Percentiles rank a stretch among this genome's conserved stretches.
phyloP scores from a whole-genome alignment of 2,329 filamentous ascomycete species.

The Diaporthe aspalathi region DNA sequence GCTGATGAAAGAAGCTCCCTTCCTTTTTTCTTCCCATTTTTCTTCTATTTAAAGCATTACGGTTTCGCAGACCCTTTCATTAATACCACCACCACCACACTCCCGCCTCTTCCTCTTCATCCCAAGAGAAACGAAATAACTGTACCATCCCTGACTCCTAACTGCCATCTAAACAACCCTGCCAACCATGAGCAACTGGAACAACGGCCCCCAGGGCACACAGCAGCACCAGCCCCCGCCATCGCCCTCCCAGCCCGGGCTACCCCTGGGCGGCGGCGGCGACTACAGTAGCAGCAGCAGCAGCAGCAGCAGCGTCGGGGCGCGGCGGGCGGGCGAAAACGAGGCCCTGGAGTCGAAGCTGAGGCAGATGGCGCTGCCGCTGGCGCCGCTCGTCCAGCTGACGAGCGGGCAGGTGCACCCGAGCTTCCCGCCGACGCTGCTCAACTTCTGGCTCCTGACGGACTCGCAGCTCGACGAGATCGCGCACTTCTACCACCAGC shows the following conservation, averaged over 20 bases:
- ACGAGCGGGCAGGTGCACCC: slow-evolving; percentile 72
- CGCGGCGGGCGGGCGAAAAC: slow-evolving; percentile 56
- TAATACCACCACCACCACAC: background rate
- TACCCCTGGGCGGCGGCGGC: slow-evolving; percentile 24
- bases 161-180: slow-evolving; percentile 10
- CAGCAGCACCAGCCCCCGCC: slow-evolving; percentile 33
- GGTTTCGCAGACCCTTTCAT: background rate
- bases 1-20: slow-evolving; percentile 31
- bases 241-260: slow-evolving; percentile 36
- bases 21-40: background rate
- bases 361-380: slow-evolving; percentile 71
- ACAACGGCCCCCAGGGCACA: slow-evolving; percentile 12
- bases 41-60: slow-evolving; percentile 26
- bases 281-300: slow-evolving; percentile 41
- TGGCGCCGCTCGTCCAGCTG: slow-evolving; percentile 75
- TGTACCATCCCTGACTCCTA: background rate
- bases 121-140: background rate
- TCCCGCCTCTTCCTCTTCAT: background rate
- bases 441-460: slow-evolving; percentile 80
- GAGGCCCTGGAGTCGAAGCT: slow-evolving; percentile 71
- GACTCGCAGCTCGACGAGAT: slow-evolving; percentile 76
- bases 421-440: slow-evolving; percentile 72
- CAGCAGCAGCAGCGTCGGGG: slow-evolving; percentile 47
- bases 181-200: slow-evolving; percentile 4
- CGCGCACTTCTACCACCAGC: slow-evolving; percentile 80